A percentile compares a stretch with the other conserved stretches of the same genome.
These are phyloP conservation scores for Umbelopsis sp. DNA, from an alignment of 192 early-diverging fungal genomes.

Conservation along the genomic window DNA sequence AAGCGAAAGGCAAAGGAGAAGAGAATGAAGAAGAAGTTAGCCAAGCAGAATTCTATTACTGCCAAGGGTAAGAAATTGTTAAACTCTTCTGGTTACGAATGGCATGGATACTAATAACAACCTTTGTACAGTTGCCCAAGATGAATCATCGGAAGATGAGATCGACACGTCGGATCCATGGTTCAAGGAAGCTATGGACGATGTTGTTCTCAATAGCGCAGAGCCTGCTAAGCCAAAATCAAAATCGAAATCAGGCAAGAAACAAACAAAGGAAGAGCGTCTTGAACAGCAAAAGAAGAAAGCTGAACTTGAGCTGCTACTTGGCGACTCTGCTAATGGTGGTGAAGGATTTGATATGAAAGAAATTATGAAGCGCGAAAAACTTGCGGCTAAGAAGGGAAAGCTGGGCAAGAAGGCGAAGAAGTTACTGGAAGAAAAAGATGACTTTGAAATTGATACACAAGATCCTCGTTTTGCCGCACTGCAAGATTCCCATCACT, in stretches of 20 bases:
- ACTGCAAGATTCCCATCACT: slow-evolving; percentile 79
- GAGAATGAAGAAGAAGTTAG: slow-evolving; percentile 59
- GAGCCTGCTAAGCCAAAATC: slow-evolving; percentile 19
- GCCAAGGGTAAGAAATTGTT: neutral
- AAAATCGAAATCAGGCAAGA: slow-evolving; percentile 46
- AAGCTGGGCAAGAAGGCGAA: slow-evolving; percentile 54
- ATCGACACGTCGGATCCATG: slow-evolving; percentile 54
- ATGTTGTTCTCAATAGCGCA: slow-evolving; percentile 32
- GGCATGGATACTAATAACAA: neutral
- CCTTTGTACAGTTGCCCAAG: neutral
- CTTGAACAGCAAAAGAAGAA: slow-evolving; percentile 58
- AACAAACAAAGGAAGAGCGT: slow-evolving; percentile 58
- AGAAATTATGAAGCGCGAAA: slow-evolving; percentile 84
- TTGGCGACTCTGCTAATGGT: slow-evolving; percentile 64
- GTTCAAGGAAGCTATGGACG: slow-evolving; percentile 50
- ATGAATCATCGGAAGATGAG: slow-evolving; percentile 42
- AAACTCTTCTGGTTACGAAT: neutral
- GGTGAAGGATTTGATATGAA: slow-evolving; percentile 87
- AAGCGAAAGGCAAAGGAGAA: slow-evolving; percentile 84
- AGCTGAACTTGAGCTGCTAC: slow-evolving; percentile 85
- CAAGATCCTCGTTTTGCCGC: slow-evolving; percentile 85
- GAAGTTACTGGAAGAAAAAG: slow-evolving; percentile 57
- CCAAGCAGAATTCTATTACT: slow-evolving; percentile 35
- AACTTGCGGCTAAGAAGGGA: slow-evolving; percentile 57
- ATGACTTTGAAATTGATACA: slow-evolving; percentile 87